Evolutionary conservation across 331 rosid genomes (phyloP).

Genomic region (Malus hybrid): DNA sequence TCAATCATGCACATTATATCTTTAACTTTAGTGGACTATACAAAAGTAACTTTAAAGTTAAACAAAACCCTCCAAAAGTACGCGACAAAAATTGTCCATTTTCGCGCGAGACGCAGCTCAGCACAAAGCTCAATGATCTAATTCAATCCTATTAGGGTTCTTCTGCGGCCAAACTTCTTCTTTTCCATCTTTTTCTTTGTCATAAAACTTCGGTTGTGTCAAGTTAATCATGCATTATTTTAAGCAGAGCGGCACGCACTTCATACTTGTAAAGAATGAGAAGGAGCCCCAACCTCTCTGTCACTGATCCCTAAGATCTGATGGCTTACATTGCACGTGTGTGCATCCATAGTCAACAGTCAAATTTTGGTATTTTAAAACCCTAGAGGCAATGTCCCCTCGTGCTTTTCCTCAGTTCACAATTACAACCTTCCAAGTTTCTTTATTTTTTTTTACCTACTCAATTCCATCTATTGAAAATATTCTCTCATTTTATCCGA

Average conservation of each 20-base stretch:
- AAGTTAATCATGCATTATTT: neutral
- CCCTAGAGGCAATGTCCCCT: neutral
- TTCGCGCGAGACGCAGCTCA: conserved; percentile 15
- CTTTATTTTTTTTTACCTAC: no score
- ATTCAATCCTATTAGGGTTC: neutral
- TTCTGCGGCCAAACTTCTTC: conserved; percentile 17
- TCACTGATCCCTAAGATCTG: conserved; percentile 9
- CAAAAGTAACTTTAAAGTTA: neutral
- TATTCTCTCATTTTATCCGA: no score
- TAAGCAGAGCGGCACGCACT: neutral
- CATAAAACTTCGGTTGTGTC: neutral
- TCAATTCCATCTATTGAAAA: no score
- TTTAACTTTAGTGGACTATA: conserved; percentile 11
- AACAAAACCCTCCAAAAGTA: neutral
- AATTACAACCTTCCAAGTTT: no score
- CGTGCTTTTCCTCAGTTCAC: neutral
- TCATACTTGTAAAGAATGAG: neutral
- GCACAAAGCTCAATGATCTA: conserved; percentile 34
- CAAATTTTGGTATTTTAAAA: conserved; percentile 5
- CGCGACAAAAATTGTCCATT: conserved; percentile 11
- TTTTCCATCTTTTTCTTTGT: neutral
- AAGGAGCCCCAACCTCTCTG: neutral
- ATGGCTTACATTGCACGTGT: conserved; percentile 24
- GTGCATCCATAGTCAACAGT: conserved; percentile 9
- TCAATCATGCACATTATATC: neutral